A percentile compares a stretch with the other conserved stretches of the same genome.
These are phyloP conservation scores for Rhodosporidiobolus sp. DNA, from an alignment of 768 basidiomycete genomes.

Conservation along the genomic window DNA sequence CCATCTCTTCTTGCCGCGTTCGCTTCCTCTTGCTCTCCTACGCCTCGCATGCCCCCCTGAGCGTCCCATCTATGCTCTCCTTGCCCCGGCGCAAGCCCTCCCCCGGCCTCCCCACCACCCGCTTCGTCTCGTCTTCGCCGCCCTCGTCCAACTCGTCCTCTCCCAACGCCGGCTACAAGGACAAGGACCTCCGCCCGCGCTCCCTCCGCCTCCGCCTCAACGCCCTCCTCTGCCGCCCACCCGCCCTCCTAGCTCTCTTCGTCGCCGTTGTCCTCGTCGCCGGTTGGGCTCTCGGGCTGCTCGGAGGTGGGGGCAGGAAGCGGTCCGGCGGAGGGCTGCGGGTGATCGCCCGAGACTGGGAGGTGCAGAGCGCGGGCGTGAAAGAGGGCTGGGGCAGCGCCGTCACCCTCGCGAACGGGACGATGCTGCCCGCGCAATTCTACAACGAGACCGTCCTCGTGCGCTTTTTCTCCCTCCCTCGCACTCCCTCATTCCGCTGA, in stretches of 20 bases:
- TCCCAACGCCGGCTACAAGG: neutral
- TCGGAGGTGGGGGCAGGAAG: neutral
- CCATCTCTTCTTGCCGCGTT: neutral
- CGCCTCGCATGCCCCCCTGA: neutral
- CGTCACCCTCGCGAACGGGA: neutral
- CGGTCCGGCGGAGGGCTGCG: neutral
- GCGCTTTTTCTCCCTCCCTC: neutral
- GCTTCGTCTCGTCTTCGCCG: neutral
- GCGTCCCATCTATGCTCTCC: neutral
- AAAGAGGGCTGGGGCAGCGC: neutral
- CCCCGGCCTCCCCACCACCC: neutral
- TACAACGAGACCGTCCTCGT: conserved; percentile 21
- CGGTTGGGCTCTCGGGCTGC: neutral
- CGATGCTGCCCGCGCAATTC: neutral
- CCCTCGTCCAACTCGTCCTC: neutral
- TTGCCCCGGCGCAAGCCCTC: neutral
- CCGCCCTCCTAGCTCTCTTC: neutral
- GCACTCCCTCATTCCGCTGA: too few relatives aligned
- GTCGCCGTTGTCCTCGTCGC: neutral
- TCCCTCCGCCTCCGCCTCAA: neutral
- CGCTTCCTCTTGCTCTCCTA: neutral
- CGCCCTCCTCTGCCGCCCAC: neutral
- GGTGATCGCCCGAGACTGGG: conserved; percentile 17
- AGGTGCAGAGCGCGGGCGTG: too few relatives aligned
- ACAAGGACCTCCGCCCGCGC: neutral